A percentile compares a stretch with the other conserved stretches of the same genome.
These are phyloP conservation scores for Tolypocladium ophioglossoides DNA, from an alignment of 2,329 filamentous ascomycete genomes.

Conservation along the genomic window DNA sequence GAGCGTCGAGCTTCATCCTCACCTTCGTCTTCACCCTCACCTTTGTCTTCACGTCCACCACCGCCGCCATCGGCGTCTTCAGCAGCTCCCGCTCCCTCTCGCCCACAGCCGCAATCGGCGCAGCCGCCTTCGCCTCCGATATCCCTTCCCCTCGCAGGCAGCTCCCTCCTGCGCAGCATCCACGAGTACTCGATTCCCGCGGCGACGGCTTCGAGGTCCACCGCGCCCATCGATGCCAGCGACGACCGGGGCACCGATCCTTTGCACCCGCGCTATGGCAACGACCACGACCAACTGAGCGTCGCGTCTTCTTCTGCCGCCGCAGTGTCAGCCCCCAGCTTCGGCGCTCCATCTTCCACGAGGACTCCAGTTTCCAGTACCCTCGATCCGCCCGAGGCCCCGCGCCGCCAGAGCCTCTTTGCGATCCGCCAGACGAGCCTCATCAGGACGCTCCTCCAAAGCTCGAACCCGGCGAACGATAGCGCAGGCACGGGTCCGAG, in stretches of 20 bases:
- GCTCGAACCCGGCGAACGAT: conserved; percentile 9
- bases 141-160: not conserved
- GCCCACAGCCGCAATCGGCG: conserved; percentile 2
- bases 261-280: conserved; percentile 7
- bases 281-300: conserved; percentile 14
- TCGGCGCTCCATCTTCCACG: conserved; percentile 7
- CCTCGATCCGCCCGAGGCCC: conserved; percentile 9
- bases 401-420: conserved; percentile 21
- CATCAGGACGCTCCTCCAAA: conserved; percentile 20
- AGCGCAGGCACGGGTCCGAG: conserved; percentile 9
- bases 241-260: conserved; percentile 8
- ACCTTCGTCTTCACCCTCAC: conserved; percentile 2
- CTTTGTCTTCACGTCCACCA: not conserved
- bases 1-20: conserved; percentile 3
- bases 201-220: conserved; percentile 3
- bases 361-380: conserved; percentile 6
- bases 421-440: conserved; percentile 26
- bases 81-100: not conserved
- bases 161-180: conserved; percentile 2
- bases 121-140: not conserved
- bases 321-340: conserved; percentile 9
- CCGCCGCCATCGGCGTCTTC: not conserved
- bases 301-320: conserved; percentile 7
- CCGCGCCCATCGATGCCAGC: conserved; percentile 8
- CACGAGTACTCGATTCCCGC: not conserved